Evolutionary conservation across 1,284 basidiomycete genomes (phyloP), one percentile per base, ranked within the genome.

Genomic region (Fereydounia khargensis): DNA sequence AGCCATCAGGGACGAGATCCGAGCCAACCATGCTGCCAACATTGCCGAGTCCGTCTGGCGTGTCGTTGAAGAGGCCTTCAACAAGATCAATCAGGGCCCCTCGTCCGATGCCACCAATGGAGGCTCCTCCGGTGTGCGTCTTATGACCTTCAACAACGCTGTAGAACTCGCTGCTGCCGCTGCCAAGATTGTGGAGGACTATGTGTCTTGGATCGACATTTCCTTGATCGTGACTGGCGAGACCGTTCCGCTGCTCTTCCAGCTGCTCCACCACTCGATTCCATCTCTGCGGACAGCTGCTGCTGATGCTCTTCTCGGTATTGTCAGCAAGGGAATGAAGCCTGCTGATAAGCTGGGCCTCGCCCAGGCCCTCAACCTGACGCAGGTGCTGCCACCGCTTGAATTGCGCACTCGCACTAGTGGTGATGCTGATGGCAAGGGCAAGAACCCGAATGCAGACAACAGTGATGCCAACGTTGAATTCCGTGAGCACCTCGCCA

Each of bases 131-230:
- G 74, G 50, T 68, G 85, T 49, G 79, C 83, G 57, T 83, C 84
- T 79, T 76, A 22, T 81, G 80, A 28, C 68, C 52, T 25, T 70
- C 71, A 13, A 64, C 77, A 22, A 77, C 77, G 28, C 75, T 76
- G 35, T 76, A 80, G 60, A 77, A 80, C 66, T 84, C 84, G 81
- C 82, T 28, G 84, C 85, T 47, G 79, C 85, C 10, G 92, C 95
- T 68, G 82, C 97, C 50, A 82, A 88, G 56, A 89, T 95, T 2
- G 88, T 95, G 70, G 88, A 86, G 9, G 89, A 91, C 32, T 98
- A 96, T 77, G 91, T 90, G 59, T 90, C 91, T 8, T 99, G 95
- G 95, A 88, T 98, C 67, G 96, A 99, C 74, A 92, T 99, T 70
- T 89, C 89, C 67, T 81, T 98, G 47, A 89, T 95, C 22, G 87